Evolutionary conservation across 1,139 yeast genomes (phyloP), one percentile per base, ranked within the genome.

Genomic region (Arxiozyma bovina): DNA sequence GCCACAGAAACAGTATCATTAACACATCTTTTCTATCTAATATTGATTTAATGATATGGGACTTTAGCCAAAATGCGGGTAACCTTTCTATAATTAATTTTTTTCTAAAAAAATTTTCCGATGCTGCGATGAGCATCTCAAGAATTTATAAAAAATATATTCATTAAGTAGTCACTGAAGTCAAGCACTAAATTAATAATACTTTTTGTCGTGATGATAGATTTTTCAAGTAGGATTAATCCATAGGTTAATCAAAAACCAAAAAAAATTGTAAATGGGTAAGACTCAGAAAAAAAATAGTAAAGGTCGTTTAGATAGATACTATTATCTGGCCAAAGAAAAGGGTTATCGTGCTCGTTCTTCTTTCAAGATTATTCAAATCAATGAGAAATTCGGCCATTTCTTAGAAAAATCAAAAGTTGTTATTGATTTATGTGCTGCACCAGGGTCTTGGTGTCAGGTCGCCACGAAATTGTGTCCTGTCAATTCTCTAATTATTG

Each of bases 361-460:
- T 40, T 90, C 99, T 30, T 93, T 94, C 76, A 93, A 93, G 72
- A 82, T 93, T 63, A 79, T 94, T 57, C 99, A 93, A 72, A 88
- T 93, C 59, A 93, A 94, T 74, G 97, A 94, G 69, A 93, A 93
- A 70, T 94, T 82, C 75, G 97, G 97, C 38, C 96, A 90, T 72
- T 93, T 93, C 70, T 75, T 91, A 57, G 97, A 91, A 66, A 87
- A 87, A 71, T 90, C 98, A n/a, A 93, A 89, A 72, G 98, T 93
- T 48, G 96, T 93, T 48, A 88, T 93, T 55, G 99, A 93, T 80
- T 77, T 93, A 63, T 93, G 99, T 85, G 98, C 99, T 55, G 99
- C 99, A 3, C 99, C 99, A 41, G 99, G 99, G 56, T 90, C 97
- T 4, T 93, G 99, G 98, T 93, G 99, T 79, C 99, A 93, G 74